A percentile compares a stretch with the other conserved stretches of the same genome.
phyloP scores from a whole-genome alignment of 2,329 filamentous ascomycete species.

The Epichloe aotearoae region DNA sequence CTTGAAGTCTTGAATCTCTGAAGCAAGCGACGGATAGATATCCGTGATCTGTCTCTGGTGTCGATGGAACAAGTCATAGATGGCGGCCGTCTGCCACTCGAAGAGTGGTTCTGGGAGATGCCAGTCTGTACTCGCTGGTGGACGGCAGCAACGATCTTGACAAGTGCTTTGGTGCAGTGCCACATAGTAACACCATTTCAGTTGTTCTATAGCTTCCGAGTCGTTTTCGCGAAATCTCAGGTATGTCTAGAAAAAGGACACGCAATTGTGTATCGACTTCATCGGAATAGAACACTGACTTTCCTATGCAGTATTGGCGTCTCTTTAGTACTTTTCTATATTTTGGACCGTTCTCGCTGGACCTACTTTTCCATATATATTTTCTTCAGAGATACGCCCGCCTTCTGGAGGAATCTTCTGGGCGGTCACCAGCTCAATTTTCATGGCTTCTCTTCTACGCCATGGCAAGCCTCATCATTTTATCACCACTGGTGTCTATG shows the following conservation, averaged over 20 bases:
- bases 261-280: not conserved
- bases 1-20: not conserved
- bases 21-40: too few species aligned
- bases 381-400: slow-evolving; percentile 95
- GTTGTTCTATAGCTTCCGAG: slow-evolving; percentile 89
- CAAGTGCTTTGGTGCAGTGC: slow-evolving; percentile 83
- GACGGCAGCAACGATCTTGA: slow-evolving; percentile 84
- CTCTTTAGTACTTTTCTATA: slow-evolving; percentile 94
- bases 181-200: slow-evolving; percentile 87
- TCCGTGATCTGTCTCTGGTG: not conserved
- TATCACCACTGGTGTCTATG: slow-evolving; percentile 81
- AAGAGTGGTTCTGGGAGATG: slow-evolving; percentile 99
- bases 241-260: slow-evolving; percentile 33
- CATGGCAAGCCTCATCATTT: slow-evolving; percentile 60
- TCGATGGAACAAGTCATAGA: slow-evolving; percentile 47
- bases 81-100: slow-evolving; percentile 60
- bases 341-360: slow-evolving; percentile 86
- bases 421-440: slow-evolving; percentile 82
- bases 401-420: slow-evolving; percentile 88
- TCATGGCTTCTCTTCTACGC: slow-evolving; percentile 88
- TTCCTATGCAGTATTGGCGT: slow-evolving; percentile 70
- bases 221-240: slow-evolving; percentile 86
- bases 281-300: slow-evolving; percentile 5
- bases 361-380: slow-evolving; percentile 95
- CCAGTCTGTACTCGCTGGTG: slow-evolving; percentile 92